Evolutionary conservation across 2,329 filamentous ascomycete genomes (phyloP).

Genomic region (Diplodia sapinea): DNA sequence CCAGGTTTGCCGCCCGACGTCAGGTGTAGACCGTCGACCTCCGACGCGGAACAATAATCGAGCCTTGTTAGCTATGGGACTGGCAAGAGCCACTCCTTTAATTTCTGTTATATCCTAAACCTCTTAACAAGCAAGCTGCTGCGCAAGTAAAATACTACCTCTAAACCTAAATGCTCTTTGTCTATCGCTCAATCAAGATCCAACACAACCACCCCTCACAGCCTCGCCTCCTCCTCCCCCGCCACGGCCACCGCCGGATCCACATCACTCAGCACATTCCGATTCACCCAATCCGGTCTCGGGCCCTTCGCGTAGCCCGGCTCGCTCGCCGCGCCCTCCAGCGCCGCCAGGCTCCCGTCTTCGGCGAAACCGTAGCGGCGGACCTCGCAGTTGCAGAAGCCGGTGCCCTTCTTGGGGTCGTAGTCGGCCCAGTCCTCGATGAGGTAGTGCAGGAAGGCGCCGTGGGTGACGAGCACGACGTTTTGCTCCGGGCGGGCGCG

Average conservation of each 20-base stretch:
- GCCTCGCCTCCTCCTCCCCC: constrained; percentile 8
- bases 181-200: too few relatives aligned
- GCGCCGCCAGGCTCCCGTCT: constrained; percentile 42
- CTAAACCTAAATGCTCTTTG: neutral
- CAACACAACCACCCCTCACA: neutral
- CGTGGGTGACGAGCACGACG: constrained; percentile 80
- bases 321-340: constrained; percentile 31
- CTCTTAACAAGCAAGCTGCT: too few relatives aligned
- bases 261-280: constrained; percentile 14
- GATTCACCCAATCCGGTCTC: constrained; percentile 31
- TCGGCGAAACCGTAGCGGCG: constrained; percentile 42
- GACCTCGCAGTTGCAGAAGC: constrained; percentile 46
- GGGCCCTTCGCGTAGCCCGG: constrained; percentile 36
- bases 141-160: neutral
- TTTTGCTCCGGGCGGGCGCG: constrained; percentile 62
- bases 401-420: constrained; percentile 53
- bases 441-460: constrained; percentile 82
- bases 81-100: too few relatives aligned
- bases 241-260: neutral
- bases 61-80: too few relatives aligned
- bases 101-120: too few relatives aligned
- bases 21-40: too few relatives aligned
- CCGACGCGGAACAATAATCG: too few relatives aligned
- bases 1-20: too few relatives aligned
- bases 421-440: constrained; percentile 78